Percentiles rank a stretch among this genome's conserved stretches.
Conservation (phyloP, 352 stramenopile genomes). For the Globisporangium mamillatum region DNA sequence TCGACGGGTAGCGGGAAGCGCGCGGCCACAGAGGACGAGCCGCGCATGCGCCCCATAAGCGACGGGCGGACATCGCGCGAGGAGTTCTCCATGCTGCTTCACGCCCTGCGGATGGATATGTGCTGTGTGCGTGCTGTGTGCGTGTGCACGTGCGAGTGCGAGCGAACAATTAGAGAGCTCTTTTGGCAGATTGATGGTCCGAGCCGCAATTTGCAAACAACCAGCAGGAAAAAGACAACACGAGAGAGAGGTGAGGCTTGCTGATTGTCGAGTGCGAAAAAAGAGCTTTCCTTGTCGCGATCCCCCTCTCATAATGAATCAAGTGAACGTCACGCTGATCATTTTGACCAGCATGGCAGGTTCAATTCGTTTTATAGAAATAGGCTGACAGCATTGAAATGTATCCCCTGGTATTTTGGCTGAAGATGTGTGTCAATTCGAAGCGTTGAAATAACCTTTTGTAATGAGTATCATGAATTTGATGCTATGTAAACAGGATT, state of each 20-base stretch:
- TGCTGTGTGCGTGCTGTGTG: neutral
- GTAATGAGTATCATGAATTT: too few species aligned
- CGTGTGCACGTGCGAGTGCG: neutral
- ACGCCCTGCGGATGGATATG: neutral
- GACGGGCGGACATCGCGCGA: constrained; percentile 29
- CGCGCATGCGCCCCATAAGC: constrained; percentile 35
- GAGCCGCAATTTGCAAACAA: neutral
- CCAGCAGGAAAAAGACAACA: neutral
- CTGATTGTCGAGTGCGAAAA: neutral
- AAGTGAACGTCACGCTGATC: too few species aligned
- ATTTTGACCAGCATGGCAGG: too few species aligned
- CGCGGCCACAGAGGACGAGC: constrained; percentile 14
- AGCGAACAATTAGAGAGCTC: neutral
- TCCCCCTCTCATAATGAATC: too few species aligned
- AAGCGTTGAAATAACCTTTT: too few species aligned
- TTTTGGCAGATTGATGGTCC: neutral
- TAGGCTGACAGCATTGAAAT: too few species aligned
- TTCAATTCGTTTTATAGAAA: too few species aligned
- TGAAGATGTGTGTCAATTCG: too few species aligned
- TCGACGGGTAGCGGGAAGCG: constrained; percentile 41
- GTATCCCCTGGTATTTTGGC: too few species aligned
- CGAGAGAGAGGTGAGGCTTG: neutral
- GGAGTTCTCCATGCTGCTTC: constrained; percentile 28
- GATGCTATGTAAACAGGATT: too few species aligned
- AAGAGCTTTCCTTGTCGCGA: too few species aligned